Evolutionary conservation across 164 flowering plant species (phyloP).

Genomic region (Nelumbo lutea): DNA sequence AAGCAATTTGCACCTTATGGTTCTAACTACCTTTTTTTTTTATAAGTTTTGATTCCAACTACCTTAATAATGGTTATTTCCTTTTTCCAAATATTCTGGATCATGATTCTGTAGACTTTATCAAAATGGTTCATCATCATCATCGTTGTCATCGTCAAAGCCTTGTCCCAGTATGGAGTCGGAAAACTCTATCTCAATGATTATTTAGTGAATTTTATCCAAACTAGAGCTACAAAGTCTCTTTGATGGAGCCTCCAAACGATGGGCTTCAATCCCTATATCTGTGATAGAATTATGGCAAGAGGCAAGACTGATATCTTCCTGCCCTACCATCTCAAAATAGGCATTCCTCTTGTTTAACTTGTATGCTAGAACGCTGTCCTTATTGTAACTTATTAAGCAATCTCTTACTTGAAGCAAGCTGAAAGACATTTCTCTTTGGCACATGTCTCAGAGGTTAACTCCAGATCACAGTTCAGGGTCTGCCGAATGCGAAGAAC

Average conservation of each 20-base stretch:
- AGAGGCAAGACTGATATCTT: not conserved
- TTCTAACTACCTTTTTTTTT: not conserved
- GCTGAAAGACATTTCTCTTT: not conserved
- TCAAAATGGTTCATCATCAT: not conserved
- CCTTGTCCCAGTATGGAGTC: not conserved
- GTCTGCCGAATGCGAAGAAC: constrained; percentile 1
- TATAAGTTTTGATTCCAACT: not conserved
- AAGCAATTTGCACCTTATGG: too few relatives aligned
- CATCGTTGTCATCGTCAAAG: not conserved
- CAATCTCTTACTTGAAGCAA: not conserved
- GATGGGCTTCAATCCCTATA: not conserved
- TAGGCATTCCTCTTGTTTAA: not conserved
- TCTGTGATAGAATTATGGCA: not conserved
- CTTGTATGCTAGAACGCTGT: not conserved
- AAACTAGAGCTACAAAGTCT: not conserved
- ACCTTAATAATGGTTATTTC: not conserved
- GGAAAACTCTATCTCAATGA: not conserved
- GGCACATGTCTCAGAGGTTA: not conserved
- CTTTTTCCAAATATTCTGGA: not conserved
- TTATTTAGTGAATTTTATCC: not conserved
- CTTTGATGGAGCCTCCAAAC: not conserved
- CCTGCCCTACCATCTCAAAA: not conserved
- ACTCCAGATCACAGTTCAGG: not conserved
- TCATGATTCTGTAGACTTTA: not conserved
- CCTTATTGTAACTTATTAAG: not conserved